Evolutionary conservation across 2,329 filamentous ascomycete species (phyloP), one percentile per base, ranked within the genome.

Genomic region (Beauveria caledonica): DNA sequence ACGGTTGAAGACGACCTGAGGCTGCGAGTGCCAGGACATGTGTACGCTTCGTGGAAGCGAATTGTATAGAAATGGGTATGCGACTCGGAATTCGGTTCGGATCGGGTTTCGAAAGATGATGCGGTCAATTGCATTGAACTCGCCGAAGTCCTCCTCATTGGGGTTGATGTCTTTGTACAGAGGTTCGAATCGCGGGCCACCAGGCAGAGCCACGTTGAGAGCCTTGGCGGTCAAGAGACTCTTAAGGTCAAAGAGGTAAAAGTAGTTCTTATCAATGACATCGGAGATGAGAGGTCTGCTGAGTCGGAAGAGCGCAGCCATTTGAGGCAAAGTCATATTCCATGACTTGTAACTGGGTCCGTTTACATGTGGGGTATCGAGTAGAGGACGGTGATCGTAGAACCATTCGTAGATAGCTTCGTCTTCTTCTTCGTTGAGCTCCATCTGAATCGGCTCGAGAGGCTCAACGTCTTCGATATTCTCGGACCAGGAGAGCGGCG

Each of bases 381-480:
- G 77, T 9, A 99, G 82, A 4, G 95, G 91, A 54, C 92, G 83
- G 71, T 96, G 92, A 62, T 99, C 94, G 70, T 99, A 99, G 70
- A 99, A 92, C 94, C 94, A 99, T 69, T 97, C 94, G 65, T 88
- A 90, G 1, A 99, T 90, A 2, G 94, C 87, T 9, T 83, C 86
- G 73, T 99, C 94, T 74, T 99, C 94, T 1, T 88, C 86, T 70
- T 97, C 93, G 66, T 97, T 92, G 9, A 99, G 83, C 72, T 97
- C 95, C 89, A 99, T 92, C 78, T 99, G 94, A 67, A 99, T 97
- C 0, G 95, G 94, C 74, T 99, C 94, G 62, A 97, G 77, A 1
- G 95, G 95, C 71, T 99, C 94, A 23, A 99, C 94, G 71, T 97
- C 94, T 74, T 99, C 94, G 66, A 99, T 93, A 70, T 99, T 99